These are phyloP conservation scores for Breynia disticha DNA, from an alignment of 441 rosid genomes.

Conservation along the genomic window DNA sequence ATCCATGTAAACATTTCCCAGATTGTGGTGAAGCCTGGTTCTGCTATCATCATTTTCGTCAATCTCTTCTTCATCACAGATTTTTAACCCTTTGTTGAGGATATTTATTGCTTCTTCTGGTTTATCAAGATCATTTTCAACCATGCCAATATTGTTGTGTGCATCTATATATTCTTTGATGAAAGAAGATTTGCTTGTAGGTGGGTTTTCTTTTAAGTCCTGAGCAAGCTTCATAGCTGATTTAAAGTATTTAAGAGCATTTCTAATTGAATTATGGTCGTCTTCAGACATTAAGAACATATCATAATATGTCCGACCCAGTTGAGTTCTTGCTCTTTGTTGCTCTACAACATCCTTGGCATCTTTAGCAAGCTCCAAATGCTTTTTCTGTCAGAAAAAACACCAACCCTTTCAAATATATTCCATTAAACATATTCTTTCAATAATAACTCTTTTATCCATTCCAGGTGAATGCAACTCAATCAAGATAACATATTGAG, in stretches of 20 bases:
- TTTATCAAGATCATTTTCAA: constrained; percentile 83
- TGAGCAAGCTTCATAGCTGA: constrained; percentile 74
- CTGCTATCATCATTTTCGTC: constrained; percentile 60
- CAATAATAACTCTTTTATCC: too few relatives aligned
- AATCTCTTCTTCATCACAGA: constrained; percentile 93
- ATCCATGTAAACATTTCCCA: constrained; percentile 65
- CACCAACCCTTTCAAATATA: not conserved
- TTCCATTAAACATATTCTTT: too few relatives aligned
- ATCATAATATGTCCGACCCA: constrained; percentile 91
- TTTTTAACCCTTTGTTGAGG: constrained; percentile 56
- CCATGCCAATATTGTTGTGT: constrained; percentile 84
- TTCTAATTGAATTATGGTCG: constrained; percentile 55
- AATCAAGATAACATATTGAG: too few relatives aligned
- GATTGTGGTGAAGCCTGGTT: constrained; percentile 90
- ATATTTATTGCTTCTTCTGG: constrained; percentile 47
- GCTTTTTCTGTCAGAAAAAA: constrained; percentile 52
- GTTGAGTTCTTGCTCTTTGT: constrained; percentile 93
- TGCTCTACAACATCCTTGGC: constrained; percentile 65
- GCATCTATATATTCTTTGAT: constrained; percentile 87
- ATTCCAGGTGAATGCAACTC: too few relatives aligned
- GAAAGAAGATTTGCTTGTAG: constrained; percentile 44
- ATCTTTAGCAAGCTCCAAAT: constrained; percentile 79
- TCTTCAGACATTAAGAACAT: constrained; percentile 48
- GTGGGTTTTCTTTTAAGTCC: constrained; percentile 57
- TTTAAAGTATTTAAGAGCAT: constrained; percentile 85